Conservation (phyloP, 148 eudicot genomes). For the Agrostemma githago region DNA sequence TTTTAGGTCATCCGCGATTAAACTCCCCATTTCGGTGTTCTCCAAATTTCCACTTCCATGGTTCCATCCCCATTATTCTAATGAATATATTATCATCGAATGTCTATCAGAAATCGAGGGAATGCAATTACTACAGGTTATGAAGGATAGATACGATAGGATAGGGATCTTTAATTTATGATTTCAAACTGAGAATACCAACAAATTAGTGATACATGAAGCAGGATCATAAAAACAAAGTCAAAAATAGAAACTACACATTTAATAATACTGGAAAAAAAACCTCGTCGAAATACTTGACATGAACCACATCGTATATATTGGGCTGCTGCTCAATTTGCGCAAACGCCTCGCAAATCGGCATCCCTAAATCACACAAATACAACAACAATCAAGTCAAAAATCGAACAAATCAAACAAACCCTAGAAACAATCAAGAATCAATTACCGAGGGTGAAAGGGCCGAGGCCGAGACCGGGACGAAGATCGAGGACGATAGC, state of each 20-base stretch:
- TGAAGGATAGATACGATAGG: neutral
- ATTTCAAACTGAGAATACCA: too few relatives aligned
- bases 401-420: neutral
- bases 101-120: neutral
- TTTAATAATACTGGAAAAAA: neutral
- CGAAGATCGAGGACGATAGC: conserved; percentile 84
- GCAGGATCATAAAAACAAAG: neutral
- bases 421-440: neutral
- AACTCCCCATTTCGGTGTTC: neutral
- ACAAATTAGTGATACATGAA: neutral
- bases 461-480: conserved; percentile 81
- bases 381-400: neutral
- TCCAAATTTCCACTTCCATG: neutral
- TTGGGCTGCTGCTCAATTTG: conserved; percentile 94
- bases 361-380: conserved; percentile 61
- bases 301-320: conserved; percentile 92
- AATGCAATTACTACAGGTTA: neutral
- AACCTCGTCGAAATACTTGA: conserved; percentile 89
- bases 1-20: too few relatives aligned
- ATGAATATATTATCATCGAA: too few relatives aligned
- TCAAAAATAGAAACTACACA: conserved; percentile 3
- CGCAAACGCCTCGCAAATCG: conserved; percentile 86
- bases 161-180: neutral
- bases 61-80: too few relatives aligned
- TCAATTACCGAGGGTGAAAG: conserved; percentile 69